These are phyloP conservation scores for Syzygium oleosum DNA, from an alignment of 345 rosid species.

Conservation along the genomic window DNA sequence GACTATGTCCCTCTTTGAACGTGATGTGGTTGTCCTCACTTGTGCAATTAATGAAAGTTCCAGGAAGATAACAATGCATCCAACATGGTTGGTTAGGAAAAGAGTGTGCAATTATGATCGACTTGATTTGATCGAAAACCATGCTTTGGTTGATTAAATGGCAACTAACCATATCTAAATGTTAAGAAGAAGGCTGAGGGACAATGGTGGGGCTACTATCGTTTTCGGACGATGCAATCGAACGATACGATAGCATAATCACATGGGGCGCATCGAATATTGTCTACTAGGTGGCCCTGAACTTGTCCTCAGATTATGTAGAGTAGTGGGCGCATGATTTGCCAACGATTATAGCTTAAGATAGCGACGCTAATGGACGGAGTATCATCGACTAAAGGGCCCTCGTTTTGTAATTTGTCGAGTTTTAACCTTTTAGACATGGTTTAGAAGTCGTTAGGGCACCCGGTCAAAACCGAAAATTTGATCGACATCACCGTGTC, in stretches of 20 bases:
- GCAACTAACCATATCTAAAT: not conserved
- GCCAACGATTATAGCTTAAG: not conserved
- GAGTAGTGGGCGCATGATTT: not conserved
- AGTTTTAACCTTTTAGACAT: not conserved
- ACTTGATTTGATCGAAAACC: not conserved
- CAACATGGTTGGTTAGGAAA: not conserved
- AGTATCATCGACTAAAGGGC: not conserved
- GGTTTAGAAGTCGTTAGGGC: not conserved
- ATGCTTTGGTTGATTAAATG: not conserved
- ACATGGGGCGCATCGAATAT: not conserved
- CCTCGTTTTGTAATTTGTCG: not conserved
- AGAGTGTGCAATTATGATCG: not conserved
- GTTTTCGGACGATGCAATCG: not conserved
- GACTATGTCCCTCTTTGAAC: not conserved
- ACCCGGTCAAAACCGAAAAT: not conserved
- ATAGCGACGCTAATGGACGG: not conserved
- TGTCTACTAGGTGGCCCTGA: not conserved
- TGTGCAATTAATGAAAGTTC: not conserved
- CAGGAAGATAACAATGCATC: not conserved
- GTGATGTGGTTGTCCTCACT: not conserved
- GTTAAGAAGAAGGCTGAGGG: not conserved
- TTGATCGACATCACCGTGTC: not conserved
- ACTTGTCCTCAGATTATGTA: not conserved
- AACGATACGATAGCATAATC: not conserved
- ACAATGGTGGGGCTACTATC: not conserved